Percentiles rank a stretch among this genome's conserved stretches.
phyloP scores from a whole-genome alignment of 2,329 filamentous ascomycete genomes.

The Aspergillus sp. region DNA sequence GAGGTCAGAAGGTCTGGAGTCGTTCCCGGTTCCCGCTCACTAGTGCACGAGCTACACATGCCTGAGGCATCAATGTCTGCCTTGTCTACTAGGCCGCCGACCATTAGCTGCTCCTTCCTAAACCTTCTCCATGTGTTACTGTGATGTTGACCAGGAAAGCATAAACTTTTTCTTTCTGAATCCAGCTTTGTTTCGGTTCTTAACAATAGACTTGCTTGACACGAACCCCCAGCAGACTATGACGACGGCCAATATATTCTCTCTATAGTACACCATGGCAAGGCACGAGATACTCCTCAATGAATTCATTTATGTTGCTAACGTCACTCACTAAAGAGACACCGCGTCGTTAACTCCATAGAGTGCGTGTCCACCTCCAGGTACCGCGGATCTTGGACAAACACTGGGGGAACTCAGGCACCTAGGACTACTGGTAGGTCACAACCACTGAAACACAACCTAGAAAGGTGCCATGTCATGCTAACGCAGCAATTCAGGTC shows the following conservation, averaged over 20 bases:
- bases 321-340: neutral
- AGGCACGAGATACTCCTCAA: neutral
- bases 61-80: neutral
- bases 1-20: constrained; percentile 10
- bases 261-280: neutral
- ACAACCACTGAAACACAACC: neutral
- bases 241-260: neutral
- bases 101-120: neutral
- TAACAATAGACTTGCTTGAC: neutral
- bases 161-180: neutral
- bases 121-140: neutral
- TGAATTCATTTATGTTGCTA: neutral
- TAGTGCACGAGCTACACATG: constrained; percentile 25
- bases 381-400: too few species aligned
- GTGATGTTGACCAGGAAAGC: neutral
- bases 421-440: too few species aligned
- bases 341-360: neutral
- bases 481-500: neutral
- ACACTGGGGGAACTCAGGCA: too few species aligned
- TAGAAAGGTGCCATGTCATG: neutral
- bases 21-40: constrained; percentile 17
- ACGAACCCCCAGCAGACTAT: neutral
- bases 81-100: neutral
- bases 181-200: neutral
- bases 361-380: too few species aligned